Conservation (phyloP, 1,284 basidiomycete genomes). For the Vanrija sp. region DNA sequence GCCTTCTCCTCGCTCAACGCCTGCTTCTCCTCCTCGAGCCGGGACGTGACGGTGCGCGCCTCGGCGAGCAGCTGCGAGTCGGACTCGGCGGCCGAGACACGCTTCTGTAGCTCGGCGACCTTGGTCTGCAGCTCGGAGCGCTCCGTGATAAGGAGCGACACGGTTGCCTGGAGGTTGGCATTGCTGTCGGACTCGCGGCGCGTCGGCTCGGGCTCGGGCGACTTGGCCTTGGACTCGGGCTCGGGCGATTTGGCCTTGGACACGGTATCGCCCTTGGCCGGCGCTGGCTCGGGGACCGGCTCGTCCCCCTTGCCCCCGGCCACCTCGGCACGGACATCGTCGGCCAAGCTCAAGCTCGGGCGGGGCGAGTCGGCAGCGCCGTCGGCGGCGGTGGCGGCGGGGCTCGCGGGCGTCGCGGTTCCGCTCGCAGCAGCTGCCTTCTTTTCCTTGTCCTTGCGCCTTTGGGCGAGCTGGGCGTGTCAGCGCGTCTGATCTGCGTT, state of each 20-base stretch:
- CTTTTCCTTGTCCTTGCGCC: conserved; percentile 32
- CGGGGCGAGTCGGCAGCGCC: conserved; percentile 21
- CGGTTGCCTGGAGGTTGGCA: conserved; percentile 34
- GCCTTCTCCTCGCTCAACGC: conserved; percentile 14
- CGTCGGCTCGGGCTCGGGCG: neutral
- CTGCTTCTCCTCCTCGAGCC: conserved; percentile 36
- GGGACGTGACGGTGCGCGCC: conserved; percentile 25
- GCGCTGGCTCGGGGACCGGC: conserved; percentile 2
- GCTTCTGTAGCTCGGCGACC: conserved; percentile 18
- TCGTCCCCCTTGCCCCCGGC: neutral
- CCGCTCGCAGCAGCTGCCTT: conserved; percentile 11
- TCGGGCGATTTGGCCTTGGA: neutral
- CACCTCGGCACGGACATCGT: conserved; percentile 5
- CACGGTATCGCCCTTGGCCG: neutral
- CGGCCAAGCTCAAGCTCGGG: conserved; percentile 27
- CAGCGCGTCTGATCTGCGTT: neutral
- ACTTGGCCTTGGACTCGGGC: neutral
- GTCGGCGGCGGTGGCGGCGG: conserved; percentile 2
- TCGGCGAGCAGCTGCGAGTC: conserved; percentile 36
- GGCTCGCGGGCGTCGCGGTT: conserved; percentile 7
- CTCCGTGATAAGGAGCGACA: conserved; percentile 40
- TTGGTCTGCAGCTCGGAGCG: conserved; percentile 35
- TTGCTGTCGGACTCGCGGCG: conserved; percentile 12
- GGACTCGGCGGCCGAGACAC: conserved; percentile 25
- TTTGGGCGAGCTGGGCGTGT: conserved; percentile 24